phyloP scores from a whole-genome alignment of 139 green algal genomes.

The Spirogloea muscicola region DNA sequence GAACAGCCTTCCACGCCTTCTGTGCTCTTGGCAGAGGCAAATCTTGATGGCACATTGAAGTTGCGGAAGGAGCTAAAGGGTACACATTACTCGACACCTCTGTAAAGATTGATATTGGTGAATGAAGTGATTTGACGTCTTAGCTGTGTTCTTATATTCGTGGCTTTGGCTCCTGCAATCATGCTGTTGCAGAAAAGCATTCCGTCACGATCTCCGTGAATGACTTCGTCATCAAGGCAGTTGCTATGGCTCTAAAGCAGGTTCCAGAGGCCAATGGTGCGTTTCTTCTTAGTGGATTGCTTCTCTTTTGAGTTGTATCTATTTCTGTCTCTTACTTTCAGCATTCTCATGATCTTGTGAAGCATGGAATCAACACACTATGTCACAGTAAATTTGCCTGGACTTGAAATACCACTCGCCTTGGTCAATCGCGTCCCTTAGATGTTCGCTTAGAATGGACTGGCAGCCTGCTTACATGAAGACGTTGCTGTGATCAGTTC shows the following conservation, averaged over 20 bases:
- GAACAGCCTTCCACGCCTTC: background rate
- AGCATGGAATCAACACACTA: too few species aligned
- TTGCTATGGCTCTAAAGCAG: constrained; percentile 71
- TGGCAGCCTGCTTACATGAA: too few species aligned
- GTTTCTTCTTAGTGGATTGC: background rate
- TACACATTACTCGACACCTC: background rate
- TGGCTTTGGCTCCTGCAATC: background rate
- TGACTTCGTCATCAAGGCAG: constrained; percentile 85
- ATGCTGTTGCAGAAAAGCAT: constrained; percentile 25
- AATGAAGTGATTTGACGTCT: background rate
- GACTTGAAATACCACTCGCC: too few species aligned
- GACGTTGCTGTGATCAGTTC: constrained; percentile 1
- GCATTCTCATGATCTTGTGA: too few species aligned
- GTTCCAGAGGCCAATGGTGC: constrained; percentile 67
- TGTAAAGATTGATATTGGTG: background rate
- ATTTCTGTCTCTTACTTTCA: too few species aligned
- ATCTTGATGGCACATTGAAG: constrained; percentile 7
- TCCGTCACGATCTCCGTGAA: constrained; percentile 81
- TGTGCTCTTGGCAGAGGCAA: background rate
- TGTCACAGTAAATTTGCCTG: too few species aligned
- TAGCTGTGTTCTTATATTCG: too few species aligned
- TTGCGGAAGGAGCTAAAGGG: constrained; percentile 35
- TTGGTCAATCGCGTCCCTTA: too few species aligned
- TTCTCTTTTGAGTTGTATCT: too few species aligned
- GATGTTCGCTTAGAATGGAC: too few species aligned